Conservation (phyloP, 1,284 basidiomycete genomes). For the Austroboletus novae-zelandiae region DNA sequence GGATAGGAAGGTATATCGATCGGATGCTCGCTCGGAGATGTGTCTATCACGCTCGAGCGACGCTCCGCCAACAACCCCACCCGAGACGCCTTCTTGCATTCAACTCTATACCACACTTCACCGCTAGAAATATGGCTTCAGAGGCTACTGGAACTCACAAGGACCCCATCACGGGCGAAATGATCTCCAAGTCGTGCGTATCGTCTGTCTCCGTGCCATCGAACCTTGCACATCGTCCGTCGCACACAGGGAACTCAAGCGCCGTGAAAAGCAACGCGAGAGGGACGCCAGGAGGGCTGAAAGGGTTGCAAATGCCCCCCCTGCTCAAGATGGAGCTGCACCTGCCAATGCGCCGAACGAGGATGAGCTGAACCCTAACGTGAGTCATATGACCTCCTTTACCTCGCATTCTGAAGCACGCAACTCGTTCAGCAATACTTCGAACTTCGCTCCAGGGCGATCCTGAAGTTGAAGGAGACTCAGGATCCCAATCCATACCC, state of each 20-base stretch:
- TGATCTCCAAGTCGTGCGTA: constrained; percentile 91
- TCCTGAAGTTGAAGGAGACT: constrained; percentile 83
- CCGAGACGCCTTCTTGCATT: background rate
- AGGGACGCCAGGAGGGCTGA: constrained; percentile 84
- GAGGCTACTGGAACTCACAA: constrained; percentile 59
- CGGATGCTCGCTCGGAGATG: constrained; percentile 30
- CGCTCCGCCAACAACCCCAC: constrained; percentile 9
- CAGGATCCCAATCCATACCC: constrained; percentile 94
- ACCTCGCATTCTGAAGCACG: background rate
- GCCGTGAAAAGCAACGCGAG: constrained; percentile 81
- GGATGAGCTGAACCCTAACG: constrained; percentile 82
- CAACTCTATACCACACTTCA: constrained; percentile 3
- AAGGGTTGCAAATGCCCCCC: constrained; percentile 56
- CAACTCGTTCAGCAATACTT: constrained; percentile 83
- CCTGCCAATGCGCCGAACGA: constrained; percentile 47
- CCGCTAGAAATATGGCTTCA: constrained; percentile 47
- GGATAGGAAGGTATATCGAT: constrained; percentile 31
- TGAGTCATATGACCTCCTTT: constrained; percentile 39
- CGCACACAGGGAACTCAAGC: constrained; percentile 80
- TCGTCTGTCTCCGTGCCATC: constrained; percentile 9
- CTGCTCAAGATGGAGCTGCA: constrained; percentile 37
- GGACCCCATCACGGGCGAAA: constrained; percentile 90
- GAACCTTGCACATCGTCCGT: constrained; percentile 28
- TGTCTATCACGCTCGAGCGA: constrained; percentile 8
- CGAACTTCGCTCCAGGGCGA: constrained; percentile 87